Conservation (phyloP, 2,329 filamentous ascomycete species). For the Dactylellina haptotyla region DNA sequence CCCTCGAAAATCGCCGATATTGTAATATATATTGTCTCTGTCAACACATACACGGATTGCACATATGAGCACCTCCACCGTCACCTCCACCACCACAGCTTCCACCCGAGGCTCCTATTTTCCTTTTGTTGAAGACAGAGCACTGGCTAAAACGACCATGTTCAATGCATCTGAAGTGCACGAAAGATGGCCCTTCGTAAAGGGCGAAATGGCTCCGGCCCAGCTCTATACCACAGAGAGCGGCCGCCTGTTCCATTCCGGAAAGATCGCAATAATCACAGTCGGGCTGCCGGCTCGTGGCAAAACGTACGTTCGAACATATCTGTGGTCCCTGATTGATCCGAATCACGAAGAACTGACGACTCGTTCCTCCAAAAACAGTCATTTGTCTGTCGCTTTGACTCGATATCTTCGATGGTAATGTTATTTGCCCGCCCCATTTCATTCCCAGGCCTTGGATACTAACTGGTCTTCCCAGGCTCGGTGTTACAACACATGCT, state of each 20-base stretch:
- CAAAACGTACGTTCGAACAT: constrained; percentile 79
- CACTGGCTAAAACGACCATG: constrained; percentile 39
- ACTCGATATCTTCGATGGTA: constrained; percentile 92
- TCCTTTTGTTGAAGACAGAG: constrained; percentile 21
- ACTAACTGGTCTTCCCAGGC: constrained; percentile 65
- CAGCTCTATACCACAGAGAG: constrained; percentile 99
- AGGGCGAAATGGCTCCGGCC: constrained; percentile 81
- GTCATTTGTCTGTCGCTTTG: constrained; percentile 93
- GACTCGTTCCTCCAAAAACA: constrained; percentile 60
- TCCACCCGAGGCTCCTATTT: constrained; percentile 41
- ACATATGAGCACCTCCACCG: constrained; percentile 34
- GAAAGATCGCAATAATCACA: constrained; percentile 95
- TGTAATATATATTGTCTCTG: constrained; percentile 28
- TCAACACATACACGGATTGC: constrained; percentile 48
- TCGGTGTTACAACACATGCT: constrained; percentile 96
- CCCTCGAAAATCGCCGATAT: background rate
- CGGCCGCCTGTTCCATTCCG: constrained; percentile 94
- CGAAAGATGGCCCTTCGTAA: constrained; percentile 53
- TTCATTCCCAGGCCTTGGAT: background rate
- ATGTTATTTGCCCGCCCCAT: background rate
- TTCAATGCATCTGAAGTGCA: constrained; percentile 47
- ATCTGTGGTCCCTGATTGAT: background rate
- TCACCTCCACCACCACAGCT: constrained; percentile 26
- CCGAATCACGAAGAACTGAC: constrained; percentile 20
- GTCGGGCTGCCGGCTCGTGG: constrained; percentile 93